Percentiles rank a stretch among this genome's conserved stretches.
These are phyloP conservation scores for Berberis thunbergii DNA, from an alignment of 164 flowering plant genomes.

Conservation along the genomic window DNA sequence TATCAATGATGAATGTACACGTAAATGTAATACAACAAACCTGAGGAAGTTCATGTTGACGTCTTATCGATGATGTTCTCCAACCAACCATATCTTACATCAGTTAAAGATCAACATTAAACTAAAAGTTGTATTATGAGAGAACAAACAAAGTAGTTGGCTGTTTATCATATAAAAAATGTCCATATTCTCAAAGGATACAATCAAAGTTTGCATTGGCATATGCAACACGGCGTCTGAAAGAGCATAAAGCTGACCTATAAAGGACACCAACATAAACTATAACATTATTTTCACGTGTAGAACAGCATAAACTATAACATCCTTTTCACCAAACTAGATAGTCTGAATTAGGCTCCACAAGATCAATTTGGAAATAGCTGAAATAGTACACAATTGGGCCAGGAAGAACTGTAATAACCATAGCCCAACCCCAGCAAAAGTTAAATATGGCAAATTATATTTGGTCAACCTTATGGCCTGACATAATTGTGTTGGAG, in stretches of 20 bases:
- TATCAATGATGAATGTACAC: not conserved
- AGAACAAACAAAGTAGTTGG: not conserved
- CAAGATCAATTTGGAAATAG: no score
- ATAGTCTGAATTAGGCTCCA: no score
- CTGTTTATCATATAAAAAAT: not conserved
- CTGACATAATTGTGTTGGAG: no score
- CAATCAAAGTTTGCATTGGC: constrained; percentile 89
- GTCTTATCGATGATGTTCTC: constrained; percentile 94
- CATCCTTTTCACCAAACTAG: no score
- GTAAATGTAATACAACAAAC: constrained; percentile 20
- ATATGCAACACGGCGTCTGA: constrained; percentile 89
- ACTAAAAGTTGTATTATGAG: not conserved
- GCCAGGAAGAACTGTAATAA: no score
- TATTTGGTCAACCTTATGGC: no score
- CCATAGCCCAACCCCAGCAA: no score
- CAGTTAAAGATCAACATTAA: constrained; percentile 27
- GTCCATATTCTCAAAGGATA: constrained; percentile 50
- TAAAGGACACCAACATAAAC: constrained; percentile 6
- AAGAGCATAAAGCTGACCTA: constrained; percentile 85
- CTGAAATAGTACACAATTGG: no score
- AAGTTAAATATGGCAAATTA: no score
- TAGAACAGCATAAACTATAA: no score
- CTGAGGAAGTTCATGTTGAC: constrained; percentile 82
- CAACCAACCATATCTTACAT: constrained; percentile 81
- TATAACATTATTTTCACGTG: not conserved